Evolutionary conservation across 2,329 filamentous ascomycete genomes (phyloP), one percentile per base, ranked within the genome.

Genomic region (Curvularia spicifera): DNA sequence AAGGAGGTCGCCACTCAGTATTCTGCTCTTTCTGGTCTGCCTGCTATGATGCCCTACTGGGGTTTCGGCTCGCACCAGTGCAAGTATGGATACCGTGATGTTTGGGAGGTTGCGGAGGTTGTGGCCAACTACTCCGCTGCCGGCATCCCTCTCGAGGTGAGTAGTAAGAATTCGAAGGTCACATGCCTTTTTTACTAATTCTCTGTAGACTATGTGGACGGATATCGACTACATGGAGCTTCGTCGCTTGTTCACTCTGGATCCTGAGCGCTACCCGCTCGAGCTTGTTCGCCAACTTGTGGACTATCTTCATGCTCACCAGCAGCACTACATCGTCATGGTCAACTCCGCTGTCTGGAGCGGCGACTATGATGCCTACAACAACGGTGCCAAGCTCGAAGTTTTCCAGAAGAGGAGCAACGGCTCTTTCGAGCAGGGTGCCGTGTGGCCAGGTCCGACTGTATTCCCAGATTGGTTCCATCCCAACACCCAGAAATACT

Each of bases 401-500:
- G 74, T 84, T 5, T 87, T 86, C 73, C 72, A 85, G 31, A 81
- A 82, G 61, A 64, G 58, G 7, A 67, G 72, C 31, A 88, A 91
- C 64, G 89, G 83, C 15, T 80, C 79, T 3, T 71, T 84, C 33
- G 87, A 82, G 65, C 69, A 82, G 59, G 85, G 90, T 13, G 89
- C 91, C 24, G 90, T 93, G 15, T 94, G 91, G 91, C 89, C 90
- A 8, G 90, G 90, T 46, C 82, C 87, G 8, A 85, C 88, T 0
- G 88, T 85, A 3, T 91, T 88, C 72, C 89, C 89, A 0, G 91
- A 94, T 71, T 94, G 90, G 90, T 93, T 93, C 72, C 79, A 87
- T 29, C 81, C 83, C 9, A 85, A 85, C 46, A 84, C 86, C 1
- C 83, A 87, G 49, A 69, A 75, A 0, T 94, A 87, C 72, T 93